Evolutionary conservation across 2,329 filamentous ascomycete species (phyloP), one percentile per base, ranked within the genome.

Genomic region (Diaporthe australafricana): DNA sequence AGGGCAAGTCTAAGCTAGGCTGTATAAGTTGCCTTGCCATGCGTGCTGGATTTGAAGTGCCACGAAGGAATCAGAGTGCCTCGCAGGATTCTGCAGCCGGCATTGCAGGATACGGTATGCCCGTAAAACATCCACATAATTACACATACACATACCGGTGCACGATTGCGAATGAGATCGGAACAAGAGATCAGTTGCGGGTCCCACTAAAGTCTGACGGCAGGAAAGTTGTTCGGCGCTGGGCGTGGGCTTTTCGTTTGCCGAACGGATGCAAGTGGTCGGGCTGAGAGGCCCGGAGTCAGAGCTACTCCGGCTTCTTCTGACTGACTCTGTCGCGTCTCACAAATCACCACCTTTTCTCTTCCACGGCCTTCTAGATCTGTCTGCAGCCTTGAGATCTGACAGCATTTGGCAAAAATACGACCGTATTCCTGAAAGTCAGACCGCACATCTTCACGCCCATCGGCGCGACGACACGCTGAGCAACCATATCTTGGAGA

Each of bases 121-220:
- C 32, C 22, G 9, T 5, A 27, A 25, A 7, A 42, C 38, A 27
- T 42, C 32, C 25, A 20, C 35, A 32, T 40, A n/a, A n/a, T n/a
- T 17, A 1, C 38, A 8, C 14, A 3, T 22, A 2, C 38, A 5
- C 17, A 20, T 12, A 22, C 22, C 4, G 22, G 14, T 20, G n/a
- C n/a, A n/a, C n/a, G n/a, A 42, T 60, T 6, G 35, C 38, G 14
- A 16, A 17, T 35, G 11, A 35, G 27, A 63, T 63, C 57, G 42
- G 57, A 25, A 14, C 20, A 48, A 48, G 9, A 22, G 8, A 48
- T 40, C 38, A 12, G 38, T n/a, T n/a, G 38, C 42, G 20, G 45
- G 35, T 20, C n/a, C 60, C 60, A 50, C 60, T 50, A 50, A 50
- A 65, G 14, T 65, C 60, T 65, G 42, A 65, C 60, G 38, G 30